Conservation (phyloP, 1,284 basidiomycete species). For the Fomitopsis schrenkii region DNA sequence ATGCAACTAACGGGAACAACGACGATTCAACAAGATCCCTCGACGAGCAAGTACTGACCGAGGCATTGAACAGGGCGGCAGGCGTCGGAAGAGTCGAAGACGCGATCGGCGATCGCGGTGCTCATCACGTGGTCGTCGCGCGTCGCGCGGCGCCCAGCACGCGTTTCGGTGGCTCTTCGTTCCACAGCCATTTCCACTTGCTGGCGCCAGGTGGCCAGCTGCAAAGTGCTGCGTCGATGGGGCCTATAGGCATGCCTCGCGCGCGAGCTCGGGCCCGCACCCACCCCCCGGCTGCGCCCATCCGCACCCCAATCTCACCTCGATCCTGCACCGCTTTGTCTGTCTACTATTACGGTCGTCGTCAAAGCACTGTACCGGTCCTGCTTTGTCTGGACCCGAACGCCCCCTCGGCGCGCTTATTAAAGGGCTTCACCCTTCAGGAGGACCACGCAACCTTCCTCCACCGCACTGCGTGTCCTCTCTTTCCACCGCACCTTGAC, state of each 20-base stretch:
- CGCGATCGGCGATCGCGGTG: background rate
- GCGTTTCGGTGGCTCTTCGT: background rate
- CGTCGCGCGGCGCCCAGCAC: background rate
- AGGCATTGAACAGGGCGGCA: too few species aligned
- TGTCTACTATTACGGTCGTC: background rate
- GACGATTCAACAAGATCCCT: too few species aligned
- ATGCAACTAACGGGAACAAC: too few species aligned
- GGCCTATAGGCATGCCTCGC: background rate
- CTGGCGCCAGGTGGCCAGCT: background rate
- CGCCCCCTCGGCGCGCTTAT: background rate
- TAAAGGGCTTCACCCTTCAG: background rate
- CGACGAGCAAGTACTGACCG: too few species aligned
- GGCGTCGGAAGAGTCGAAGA: background rate
- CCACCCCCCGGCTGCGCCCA: background rate
- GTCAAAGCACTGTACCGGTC: background rate
- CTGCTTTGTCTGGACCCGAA: background rate
- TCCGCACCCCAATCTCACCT: background rate
- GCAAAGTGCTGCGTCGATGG: background rate
- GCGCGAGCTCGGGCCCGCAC: background rate
- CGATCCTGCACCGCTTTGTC: conserved; percentile 4
- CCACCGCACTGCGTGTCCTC: background rate
- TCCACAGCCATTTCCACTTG: background rate
- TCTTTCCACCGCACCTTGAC: background rate
- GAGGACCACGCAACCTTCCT: background rate
- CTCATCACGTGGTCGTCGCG: background rate